These are phyloP conservation scores for Carallia pectinifolia DNA, from an alignment of 345 rosid species.

Conservation along the genomic window DNA sequence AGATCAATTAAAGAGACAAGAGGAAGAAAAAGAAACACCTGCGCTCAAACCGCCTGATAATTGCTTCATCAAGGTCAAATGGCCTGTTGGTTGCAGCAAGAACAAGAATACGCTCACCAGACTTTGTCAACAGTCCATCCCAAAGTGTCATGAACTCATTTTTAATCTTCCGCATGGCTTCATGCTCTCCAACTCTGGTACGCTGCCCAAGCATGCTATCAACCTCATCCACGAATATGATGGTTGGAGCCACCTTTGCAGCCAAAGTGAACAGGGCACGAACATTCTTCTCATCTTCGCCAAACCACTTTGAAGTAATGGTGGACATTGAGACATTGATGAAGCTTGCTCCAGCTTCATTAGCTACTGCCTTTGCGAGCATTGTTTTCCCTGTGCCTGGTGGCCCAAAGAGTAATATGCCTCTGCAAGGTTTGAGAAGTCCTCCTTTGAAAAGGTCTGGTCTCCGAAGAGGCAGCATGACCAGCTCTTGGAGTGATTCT, in stretches of 20 bases:
- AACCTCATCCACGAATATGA: slow-evolving; percentile 94
- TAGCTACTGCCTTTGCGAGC: slow-evolving; percentile 98
- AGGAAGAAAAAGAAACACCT: slow-evolving; percentile 42
- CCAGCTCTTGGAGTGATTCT: slow-evolving; percentile 94
- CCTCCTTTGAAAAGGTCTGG: slow-evolving; percentile 98
- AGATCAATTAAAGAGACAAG: background rate
- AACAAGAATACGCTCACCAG: slow-evolving; percentile 84
- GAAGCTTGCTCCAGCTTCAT: slow-evolving; percentile 99
- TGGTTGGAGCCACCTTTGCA: slow-evolving; percentile 94
- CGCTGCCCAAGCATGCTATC: slow-evolving; percentile 99
- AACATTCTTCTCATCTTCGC: slow-evolving; percentile 98
- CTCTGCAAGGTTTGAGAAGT: slow-evolving; percentile 94
- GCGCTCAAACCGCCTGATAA: slow-evolving; percentile 94
- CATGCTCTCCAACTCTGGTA: slow-evolving; percentile 93
- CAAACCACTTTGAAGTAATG: slow-evolving; percentile 98
- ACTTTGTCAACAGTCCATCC: slow-evolving; percentile 92
- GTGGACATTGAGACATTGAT: slow-evolving; percentile 99
- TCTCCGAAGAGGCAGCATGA: slow-evolving; percentile 96
- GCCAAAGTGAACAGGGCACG: slow-evolving; percentile 90
- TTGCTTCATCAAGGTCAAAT: slow-evolving; percentile 98
- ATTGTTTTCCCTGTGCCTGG: slow-evolving; percentile 99
- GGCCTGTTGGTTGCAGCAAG: slow-evolving; percentile 99
- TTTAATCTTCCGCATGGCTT: slow-evolving; percentile 96
- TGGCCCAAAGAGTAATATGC: slow-evolving; percentile 92
- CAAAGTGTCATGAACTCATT: slow-evolving; percentile 98